Base-by-base conservation (phyloP, 2,329 filamentous ascomycete genomes). In the Penicillium sp. region DNA sequence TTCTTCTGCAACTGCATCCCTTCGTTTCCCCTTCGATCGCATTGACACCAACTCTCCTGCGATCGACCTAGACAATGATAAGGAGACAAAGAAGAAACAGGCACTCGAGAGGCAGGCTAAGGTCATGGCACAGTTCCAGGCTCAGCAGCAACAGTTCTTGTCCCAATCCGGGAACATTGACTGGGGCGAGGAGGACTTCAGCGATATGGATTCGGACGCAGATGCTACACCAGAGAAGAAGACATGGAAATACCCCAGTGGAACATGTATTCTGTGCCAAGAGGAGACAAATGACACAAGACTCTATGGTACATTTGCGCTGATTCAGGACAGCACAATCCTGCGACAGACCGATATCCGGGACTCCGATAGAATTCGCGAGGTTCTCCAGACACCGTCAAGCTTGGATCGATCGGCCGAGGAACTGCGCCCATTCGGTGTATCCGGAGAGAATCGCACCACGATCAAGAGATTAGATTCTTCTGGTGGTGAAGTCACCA, bases 71-170 rank as follows among this genome's bases (percentile, higher is more conserved):
- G 78, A 80, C 32, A 76, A 79, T 53, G 79, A 82, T 67, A 83
- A 85, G 14, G 90, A 93, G 71, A 79, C 86, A 57, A 96, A 93
- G 79, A 99, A 97, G 80, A 89, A 90, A 73, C 90, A 93, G 49
- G 94, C 94, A 0, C 77, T 92, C 39, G 93, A 92, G 64, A 86
- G 94, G 21, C 92, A 97, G 73, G 92, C 92, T 2, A 89, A 86
- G 67, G 91, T 99, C 31, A 97, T 99, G 92, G 94, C 92, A 1
- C 92, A 97, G 69, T 97, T 99, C 75, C 94, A 97, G 71, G 89
- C 96, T 69, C 93, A 99, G 69, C 95, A 97, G 71, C 93, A 95
- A 75, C 94, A 86, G 66, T 99, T 99, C 75, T 79, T 99, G 76
- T 89, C 91, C 53, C 94, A 88, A 60, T 92, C 97, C 72, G 88